These are phyloP conservation scores for Geoglossum glabrum DNA, from an alignment of 495 filamentous ascomycete genomes.

Conservation along the genomic window DNA sequence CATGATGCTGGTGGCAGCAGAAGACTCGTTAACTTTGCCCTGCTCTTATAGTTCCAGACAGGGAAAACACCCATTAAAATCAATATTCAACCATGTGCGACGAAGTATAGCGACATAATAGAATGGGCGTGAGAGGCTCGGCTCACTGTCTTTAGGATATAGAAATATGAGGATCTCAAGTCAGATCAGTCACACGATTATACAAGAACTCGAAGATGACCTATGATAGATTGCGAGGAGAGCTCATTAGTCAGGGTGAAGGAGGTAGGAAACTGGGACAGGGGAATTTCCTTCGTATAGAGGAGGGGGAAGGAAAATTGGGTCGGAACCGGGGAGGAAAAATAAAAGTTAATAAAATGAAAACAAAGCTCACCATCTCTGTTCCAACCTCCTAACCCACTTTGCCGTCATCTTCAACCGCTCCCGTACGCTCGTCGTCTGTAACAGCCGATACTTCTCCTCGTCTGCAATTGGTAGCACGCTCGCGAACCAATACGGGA, in stretches of 20 bases:
- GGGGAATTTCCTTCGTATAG: neutral
- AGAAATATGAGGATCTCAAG: neutral
- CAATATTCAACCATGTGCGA: too few relatives aligned
- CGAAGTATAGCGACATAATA: too few relatives aligned
- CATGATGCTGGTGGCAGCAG: too few relatives aligned
- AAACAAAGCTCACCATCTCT: constrained; percentile 39
- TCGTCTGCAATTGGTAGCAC: constrained; percentile 56
- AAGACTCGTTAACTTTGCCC: too few relatives aligned
- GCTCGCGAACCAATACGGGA: constrained; percentile 83
- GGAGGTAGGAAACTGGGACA: neutral
- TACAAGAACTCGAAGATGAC: constrained; percentile 2
- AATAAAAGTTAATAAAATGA: neutral
- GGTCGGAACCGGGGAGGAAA: neutral
- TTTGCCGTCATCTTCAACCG: constrained; percentile 55
- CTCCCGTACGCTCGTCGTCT: constrained; percentile 53
- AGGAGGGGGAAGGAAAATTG: neutral
- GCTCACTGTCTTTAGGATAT: too few relatives aligned
- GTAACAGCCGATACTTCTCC: constrained; percentile 58
- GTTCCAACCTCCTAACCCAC: constrained; percentile 60
- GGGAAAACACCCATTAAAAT: too few relatives aligned
- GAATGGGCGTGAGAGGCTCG: too few relatives aligned
- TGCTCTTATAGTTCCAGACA: too few relatives aligned
- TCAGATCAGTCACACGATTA: constrained; percentile 1
- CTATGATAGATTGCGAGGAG: neutral
- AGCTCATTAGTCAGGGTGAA: neutral